Evolutionary conservation across 345 rosid genomes (phyloP), one percentile per base, ranked within the genome.

Genomic region (Citrus hindsii): DNA sequence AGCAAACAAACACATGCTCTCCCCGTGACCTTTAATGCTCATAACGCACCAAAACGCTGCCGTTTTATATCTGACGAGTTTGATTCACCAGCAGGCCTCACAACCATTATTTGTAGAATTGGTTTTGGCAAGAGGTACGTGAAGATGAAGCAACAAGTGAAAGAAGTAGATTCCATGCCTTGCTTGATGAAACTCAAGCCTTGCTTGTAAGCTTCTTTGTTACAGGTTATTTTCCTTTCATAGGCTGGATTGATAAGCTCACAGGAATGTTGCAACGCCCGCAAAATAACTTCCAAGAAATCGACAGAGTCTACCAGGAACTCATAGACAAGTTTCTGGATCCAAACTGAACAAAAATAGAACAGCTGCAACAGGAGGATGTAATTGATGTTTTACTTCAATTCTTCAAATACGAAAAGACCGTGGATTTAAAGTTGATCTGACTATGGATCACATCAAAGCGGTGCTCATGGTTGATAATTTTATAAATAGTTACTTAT

Each of bases 321-420:
- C 80, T 84, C 48, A 81, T 90, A 53, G 83, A 81, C 5, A 58
- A 88, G 0, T 91, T 90, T 69, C 79, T 78, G 53, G 76, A 74
- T 80, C 73, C 61, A 63, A 70, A 28, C 1, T 65, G 80, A 14
- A 33, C 32, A 32, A 76, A 64, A 61, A 2, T 7, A 48, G 18
- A 40, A 40, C 12, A 0, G 46, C 12, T 9, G 46, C 46, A 40
- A 40, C 79, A 55, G 3, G 89, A 86, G 53, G 88, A 88, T 79
- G 78, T 90, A 22, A 69, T 86, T 28, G 86, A 84, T 68, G 80
- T 87, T 32, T 80, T 89, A 70, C 80, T 89, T 73, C 70, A 80
- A 73, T 89, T 67, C 80, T 89, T 73, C 70, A 80, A 73, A 32
- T 82, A 25, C 65, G 69, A 65, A 82, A 76, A 78, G 38, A 35